Conservation (phyloP, 768 basidiomycete species). For the Trametes cubensis region DNA sequence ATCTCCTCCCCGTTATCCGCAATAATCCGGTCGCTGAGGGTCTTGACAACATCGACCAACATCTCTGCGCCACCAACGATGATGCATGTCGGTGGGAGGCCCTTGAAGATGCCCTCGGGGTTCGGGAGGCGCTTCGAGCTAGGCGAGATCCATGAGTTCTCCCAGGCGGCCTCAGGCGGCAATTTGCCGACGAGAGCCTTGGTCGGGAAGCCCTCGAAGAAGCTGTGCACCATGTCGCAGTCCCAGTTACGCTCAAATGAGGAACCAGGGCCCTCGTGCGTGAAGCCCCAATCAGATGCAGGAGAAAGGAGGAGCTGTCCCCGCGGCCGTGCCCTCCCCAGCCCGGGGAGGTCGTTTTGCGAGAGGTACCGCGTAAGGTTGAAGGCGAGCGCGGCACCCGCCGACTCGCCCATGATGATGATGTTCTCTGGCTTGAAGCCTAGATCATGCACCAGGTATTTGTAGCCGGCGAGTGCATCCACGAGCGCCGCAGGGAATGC, state of each 20-base stretch:
- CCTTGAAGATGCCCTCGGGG: slow-evolving; percentile 21
- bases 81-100: slow-evolving; percentile 33
- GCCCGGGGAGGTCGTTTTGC: slow-evolving; percentile 23
- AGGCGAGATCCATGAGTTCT: slow-evolving; percentile 20
- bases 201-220: slow-evolving; percentile 9
- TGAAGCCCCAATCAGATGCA: slow-evolving; percentile 25
- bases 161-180: neutral
- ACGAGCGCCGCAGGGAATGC: slow-evolving; percentile 57
- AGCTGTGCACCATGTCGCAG: slow-evolving; percentile 10
- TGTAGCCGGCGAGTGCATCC: slow-evolving; percentile 54
- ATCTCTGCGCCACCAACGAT: slow-evolving; percentile 35
- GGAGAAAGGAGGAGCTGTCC: slow-evolving; percentile 39
- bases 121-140: slow-evolving; percentile 1
- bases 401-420: slow-evolving; percentile 55
- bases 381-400: slow-evolving; percentile 54
- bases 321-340: slow-evolving; percentile 34
- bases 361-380: slow-evolving; percentile 42
- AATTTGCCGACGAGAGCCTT: slow-evolving; percentile 10
- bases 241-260: neutral
- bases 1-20: slow-evolving; percentile 28
- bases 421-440: slow-evolving; percentile 49
- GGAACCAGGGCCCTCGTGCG: slow-evolving; percentile 16
- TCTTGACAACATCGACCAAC: slow-evolving; percentile 33
- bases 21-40: slow-evolving; percentile 29
- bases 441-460: slow-evolving; percentile 47